Evolutionary conservation across 345 rosid species (phyloP), one percentile per base, ranked within the genome.

Genomic region (Rubroshorea leprosula): DNA sequence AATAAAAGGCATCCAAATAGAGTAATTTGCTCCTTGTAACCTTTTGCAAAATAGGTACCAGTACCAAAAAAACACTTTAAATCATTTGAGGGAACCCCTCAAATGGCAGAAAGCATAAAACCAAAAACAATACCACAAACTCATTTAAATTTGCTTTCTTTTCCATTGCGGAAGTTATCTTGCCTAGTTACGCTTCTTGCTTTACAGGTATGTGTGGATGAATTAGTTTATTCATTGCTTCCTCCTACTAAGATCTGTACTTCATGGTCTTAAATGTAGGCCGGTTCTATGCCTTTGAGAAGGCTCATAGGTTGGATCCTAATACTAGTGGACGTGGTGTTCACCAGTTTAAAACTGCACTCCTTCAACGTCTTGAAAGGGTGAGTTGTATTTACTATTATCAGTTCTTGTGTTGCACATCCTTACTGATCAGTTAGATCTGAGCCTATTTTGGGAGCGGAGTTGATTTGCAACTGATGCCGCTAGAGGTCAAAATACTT

Each of bases 291-390:
- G 97, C 99, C 27, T 94, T 90, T 58, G 96, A 87, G 79, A 90
- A 90, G 70, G 97, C 99, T 65, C 99, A 90, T 54, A 84, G 86
- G 70, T 53, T 94, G 83, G 99, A 94, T 74, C 96, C 99, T 27
- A 94, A 80, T 39, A 90, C 99, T 12, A 86, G 97, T 69, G 97
- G 99, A 64, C 80, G 99, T 50, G 99, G 99, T 61, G 99, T 94
- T 73, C 90, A 97, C 21, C 99, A 94, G 61, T 94, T 94, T 70
- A 94, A 94, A 80, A 94, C 97, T 61, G 96, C 99, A 18, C 97
- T 94, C 10, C 87, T 94, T 62, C 99, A 94, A 64, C 99, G 96
- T 61, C 92, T 94, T 35, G 99, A 94, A 74, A 84, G 87, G 78
- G 99, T 90, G 58, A 73, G 82, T 25, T 1, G 25, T 64, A 12